Percentiles rank a stretch among this genome's conserved stretches.
Evolutionary conservation across 2,329 filamentous ascomycete species (phyloP).

Genomic region (Xylariaceae sp.): DNA sequence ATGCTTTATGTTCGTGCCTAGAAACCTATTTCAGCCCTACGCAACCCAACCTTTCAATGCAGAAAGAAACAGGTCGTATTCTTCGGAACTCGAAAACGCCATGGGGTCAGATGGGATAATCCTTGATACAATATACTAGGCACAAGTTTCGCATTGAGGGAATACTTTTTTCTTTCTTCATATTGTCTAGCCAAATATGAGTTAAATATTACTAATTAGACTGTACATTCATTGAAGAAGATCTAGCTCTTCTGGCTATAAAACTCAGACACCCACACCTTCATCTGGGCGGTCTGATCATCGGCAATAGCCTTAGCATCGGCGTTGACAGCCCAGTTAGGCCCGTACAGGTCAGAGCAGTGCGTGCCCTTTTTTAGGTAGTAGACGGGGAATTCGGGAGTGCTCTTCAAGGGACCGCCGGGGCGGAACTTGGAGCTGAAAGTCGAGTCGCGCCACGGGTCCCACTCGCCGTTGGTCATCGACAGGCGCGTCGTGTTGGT

Average conservation of each 20-base stretch:
- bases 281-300: conserved; percentile 58
- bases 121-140: too few species aligned
- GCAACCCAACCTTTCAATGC: too few species aligned
- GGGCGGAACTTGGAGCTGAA: conserved; percentile 47
- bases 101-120: too few species aligned
- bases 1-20: too few species aligned
- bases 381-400: conserved; percentile 42
- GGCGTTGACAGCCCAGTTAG: conserved; percentile 58
- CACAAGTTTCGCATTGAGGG: too few species aligned
- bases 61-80: too few species aligned
- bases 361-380: conserved; percentile 47
- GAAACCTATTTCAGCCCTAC: too few species aligned
- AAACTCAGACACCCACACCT: conserved; percentile 61
- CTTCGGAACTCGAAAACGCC: too few species aligned
- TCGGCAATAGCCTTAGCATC: conserved; percentile 58
- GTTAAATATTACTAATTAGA: conserved; percentile 14
- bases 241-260: conserved; percentile 42
- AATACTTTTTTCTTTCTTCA: too few species aligned
- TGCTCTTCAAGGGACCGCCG: conserved; percentile 47
- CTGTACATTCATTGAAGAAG: neutral
- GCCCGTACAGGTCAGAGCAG: conserved; percentile 48
- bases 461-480: conserved; percentile 49
- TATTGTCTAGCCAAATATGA: conserved; percentile 5
- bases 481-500: conserved; percentile 49
- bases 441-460: conserved; percentile 51